Base-by-base conservation (phyloP, 805 yeast species). In the Cyberlindnera japonica region DNA sequence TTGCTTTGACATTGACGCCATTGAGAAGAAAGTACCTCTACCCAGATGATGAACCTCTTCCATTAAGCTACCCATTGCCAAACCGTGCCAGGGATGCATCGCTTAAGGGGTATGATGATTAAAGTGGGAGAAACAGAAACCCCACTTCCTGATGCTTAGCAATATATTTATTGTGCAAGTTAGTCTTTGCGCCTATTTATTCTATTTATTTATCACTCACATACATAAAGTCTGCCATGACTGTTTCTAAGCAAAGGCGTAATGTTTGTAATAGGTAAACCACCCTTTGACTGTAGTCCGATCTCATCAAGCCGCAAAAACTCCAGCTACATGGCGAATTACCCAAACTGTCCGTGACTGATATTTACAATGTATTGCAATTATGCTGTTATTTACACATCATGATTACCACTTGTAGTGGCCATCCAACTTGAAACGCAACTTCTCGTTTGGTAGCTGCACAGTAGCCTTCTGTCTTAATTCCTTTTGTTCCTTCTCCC, bases 21-120 rank as follows among this genome's bases (percentile, higher is more conserved):
- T 53, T 83, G 35, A 80, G 95, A 72, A 77, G 83, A 64, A 77
- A 72, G 60, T 80, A 67, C 58, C 63, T 80, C 46, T 85, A 77
- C 56, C 73, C 67, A 26, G 88, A 82, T 57, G 82, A 81, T 41
- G 74, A 66, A 29, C 81, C 82, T 13, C 67, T 84, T 47, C 95
- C 95, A 33, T 53, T 61, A 29, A 61, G 58, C 22, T 70, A 70
- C 48, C 74, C 74, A 13, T 38, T 79, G 50, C 84, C 84, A 34
- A 58, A 65, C 17, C 69, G 82, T 48, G 64, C 73, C 20, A 74
- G 84, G 60, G 75, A 74, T 32, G 12, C 25, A 27, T 57, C 45
- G 24, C 71, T 67, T 61, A 48, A 58, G n/a, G 85, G 84, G 7
- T 79, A 64, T 50, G 84, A 78, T 47, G 83, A 79, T 61, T 62